Evolutionary conservation across 2,329 filamentous ascomycete genomes (phyloP).

Genomic region (Diplodia mutila): DNA sequence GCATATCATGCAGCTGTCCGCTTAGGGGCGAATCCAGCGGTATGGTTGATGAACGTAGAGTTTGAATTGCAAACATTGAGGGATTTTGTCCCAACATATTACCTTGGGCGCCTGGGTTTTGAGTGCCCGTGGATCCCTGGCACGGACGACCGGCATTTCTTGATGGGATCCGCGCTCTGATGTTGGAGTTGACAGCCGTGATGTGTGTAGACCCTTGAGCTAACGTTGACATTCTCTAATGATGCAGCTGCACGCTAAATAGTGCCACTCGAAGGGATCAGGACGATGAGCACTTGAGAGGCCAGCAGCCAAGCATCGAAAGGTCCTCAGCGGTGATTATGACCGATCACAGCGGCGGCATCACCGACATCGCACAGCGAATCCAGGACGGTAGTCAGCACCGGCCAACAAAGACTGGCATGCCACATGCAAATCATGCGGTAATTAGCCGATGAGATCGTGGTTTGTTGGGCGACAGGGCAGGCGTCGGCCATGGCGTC

Average conservation of each 20-base stretch:
- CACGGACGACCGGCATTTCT: background rate
- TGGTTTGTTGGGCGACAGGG: conserved; percentile 16
- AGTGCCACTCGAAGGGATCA: background rate
- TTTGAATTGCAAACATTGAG: background rate
- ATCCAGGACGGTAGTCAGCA: background rate
- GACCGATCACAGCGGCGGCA: no score
- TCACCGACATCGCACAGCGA: no score
- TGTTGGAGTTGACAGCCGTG: background rate
- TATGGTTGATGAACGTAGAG: background rate
- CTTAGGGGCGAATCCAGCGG: background rate
- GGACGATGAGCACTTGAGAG: background rate
- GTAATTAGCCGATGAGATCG: conserved; percentile 4
- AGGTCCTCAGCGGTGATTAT: no score
- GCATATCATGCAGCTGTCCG: background rate
- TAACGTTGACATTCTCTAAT: background rate
- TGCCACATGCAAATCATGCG: conserved; percentile 18
- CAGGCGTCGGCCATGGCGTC: conserved; percentile 16
- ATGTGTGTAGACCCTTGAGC: background rate
- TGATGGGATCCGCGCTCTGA: background rate
- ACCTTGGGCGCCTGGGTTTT: background rate
- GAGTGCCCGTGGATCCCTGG: background rate
- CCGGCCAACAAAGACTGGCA: background rate
- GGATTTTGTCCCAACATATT: background rate
- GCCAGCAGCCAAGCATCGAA: background rate
- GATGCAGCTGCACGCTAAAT: background rate